phyloP scores from a whole-genome alignment of 805 yeast genomes.

The Clavispora asparagi region DNA sequence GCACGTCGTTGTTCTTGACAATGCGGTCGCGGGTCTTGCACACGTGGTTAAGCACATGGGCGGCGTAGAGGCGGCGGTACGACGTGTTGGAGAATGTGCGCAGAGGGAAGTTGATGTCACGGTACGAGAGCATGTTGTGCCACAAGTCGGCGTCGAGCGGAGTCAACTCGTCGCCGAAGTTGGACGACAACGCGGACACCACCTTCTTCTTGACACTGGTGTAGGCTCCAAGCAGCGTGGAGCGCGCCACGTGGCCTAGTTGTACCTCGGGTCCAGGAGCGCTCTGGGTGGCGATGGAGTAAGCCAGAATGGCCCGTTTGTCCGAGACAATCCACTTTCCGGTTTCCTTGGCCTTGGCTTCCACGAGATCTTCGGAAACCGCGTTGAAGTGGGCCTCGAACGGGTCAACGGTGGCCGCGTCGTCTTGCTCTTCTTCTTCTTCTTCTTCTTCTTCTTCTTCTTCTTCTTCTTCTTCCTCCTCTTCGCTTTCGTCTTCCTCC shows the following conservation, averaged over 20 bases:
- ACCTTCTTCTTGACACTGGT: constrained; percentile 25
- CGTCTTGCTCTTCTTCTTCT: constrained; percentile 10
- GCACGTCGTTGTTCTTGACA: constrained; percentile 64
- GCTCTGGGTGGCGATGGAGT: constrained; percentile 27
- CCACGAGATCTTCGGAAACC: constrained; percentile 34
- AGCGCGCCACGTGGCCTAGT: constrained; percentile 2
- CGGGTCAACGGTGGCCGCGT: constrained; percentile 52
- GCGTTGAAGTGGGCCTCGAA: constrained; percentile 71
- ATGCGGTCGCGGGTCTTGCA: constrained; percentile 84
- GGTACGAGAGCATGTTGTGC: constrained; percentile 66
- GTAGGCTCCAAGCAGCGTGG: constrained; percentile 13
- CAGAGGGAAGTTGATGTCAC: constrained; percentile 63
- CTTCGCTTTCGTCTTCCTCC: constrained; percentile 17
- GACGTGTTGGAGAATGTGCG: constrained; percentile 43
- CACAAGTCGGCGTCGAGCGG: constrained; percentile 48
- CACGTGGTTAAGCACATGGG: constrained; percentile 80
- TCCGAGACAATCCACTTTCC: constrained; percentile 25
- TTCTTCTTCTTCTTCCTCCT: constrained; percentile 12
- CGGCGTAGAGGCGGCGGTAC: constrained; percentile 57
- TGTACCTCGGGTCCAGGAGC: constrained; percentile 25
- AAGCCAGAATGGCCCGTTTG: constrained; percentile 19
- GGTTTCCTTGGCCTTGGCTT: constrained; percentile 19
- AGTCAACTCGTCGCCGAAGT: constrained; percentile 12
- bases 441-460: constrained; percentile 11
- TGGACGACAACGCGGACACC: constrained; percentile 14